Evolutionary conservation across 2,329 filamentous ascomycete species (phyloP).

Genomic region (Epichloe baconii): DNA sequence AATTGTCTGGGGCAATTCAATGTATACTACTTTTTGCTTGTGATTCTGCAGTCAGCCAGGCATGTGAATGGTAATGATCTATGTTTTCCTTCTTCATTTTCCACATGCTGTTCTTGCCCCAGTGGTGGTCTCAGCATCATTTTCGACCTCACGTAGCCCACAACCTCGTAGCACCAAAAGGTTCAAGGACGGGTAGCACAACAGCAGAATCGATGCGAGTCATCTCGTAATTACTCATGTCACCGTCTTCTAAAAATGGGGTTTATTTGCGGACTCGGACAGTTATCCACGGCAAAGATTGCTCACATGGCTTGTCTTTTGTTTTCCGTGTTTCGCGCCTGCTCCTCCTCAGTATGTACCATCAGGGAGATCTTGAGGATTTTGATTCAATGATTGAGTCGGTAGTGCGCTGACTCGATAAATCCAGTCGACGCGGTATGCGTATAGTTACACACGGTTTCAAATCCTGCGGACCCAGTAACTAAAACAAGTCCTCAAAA

Average conservation of each 20-base stretch:
- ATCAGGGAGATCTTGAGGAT: too few species aligned
- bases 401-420: too few species aligned
- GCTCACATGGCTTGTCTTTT: background rate
- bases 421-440: too few species aligned
- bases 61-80: background rate
- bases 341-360: too few species aligned
- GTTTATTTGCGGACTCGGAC: background rate
- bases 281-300: background rate
- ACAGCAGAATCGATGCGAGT: conserved; percentile 1
- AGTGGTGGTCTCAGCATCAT: background rate
- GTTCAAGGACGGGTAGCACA: conserved; percentile 4
- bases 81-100: background rate
- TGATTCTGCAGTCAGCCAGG: background rate
- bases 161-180: background rate
- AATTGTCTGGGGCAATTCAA: background rate
- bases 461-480: too few species aligned
- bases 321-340: background rate
- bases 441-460: too few species aligned
- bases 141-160: conserved; percentile 16
- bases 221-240: conserved; percentile 3
- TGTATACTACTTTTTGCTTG: background rate
- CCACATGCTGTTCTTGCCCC: background rate
- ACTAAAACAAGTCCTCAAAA: too few species aligned
- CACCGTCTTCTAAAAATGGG: background rate
- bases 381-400: too few species aligned